Percentiles rank a stretch among this genome's conserved stretches.
Conservation (phyloP, 352 stramenopile genomes). For the Hyaloperonospora arabidopsidis region DNA sequence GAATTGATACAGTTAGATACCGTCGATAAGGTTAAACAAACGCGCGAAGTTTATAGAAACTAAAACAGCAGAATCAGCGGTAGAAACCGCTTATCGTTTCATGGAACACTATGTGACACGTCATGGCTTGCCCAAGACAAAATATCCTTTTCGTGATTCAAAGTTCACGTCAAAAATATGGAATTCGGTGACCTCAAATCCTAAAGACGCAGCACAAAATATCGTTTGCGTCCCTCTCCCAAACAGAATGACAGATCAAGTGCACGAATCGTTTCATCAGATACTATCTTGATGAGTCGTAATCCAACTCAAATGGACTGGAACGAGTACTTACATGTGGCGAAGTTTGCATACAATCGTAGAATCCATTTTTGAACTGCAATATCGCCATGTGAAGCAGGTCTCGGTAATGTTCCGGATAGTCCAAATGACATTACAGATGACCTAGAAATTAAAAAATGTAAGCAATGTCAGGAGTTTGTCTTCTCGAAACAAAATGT, state of each 20-base stretch:
- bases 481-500: background rate
- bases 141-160: background rate
- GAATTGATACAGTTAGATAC: too few species aligned
- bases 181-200: background rate
- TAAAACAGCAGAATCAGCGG: too few species aligned
- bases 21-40: too few species aligned
- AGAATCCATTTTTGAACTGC: slow-evolving; percentile 6
- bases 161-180: background rate
- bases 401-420: slow-evolving; percentile 14
- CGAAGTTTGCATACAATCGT: slow-evolving; percentile 17
- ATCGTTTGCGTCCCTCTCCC: too few species aligned
- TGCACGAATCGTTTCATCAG: slow-evolving; percentile 10
- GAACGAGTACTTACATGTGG: slow-evolving; percentile 19
- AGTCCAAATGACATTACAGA: slow-evolving; percentile 5
- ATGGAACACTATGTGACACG: too few species aligned
- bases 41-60: too few species aligned
- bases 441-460: slow-evolving; percentile 6
- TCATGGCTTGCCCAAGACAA: slow-evolving; percentile 5
- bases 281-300: slow-evolving; percentile 14
- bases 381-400: slow-evolving; percentile 12
- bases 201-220: background rate
- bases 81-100: too few species aligned
- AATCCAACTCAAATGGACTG: slow-evolving; percentile 7
- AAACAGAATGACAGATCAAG: slow-evolving; percentile 11
- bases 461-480: slow-evolving; percentile 2